Base-by-base conservation (phyloP, 345 rosid species). In the Euphorbia tirucalli region DNA sequence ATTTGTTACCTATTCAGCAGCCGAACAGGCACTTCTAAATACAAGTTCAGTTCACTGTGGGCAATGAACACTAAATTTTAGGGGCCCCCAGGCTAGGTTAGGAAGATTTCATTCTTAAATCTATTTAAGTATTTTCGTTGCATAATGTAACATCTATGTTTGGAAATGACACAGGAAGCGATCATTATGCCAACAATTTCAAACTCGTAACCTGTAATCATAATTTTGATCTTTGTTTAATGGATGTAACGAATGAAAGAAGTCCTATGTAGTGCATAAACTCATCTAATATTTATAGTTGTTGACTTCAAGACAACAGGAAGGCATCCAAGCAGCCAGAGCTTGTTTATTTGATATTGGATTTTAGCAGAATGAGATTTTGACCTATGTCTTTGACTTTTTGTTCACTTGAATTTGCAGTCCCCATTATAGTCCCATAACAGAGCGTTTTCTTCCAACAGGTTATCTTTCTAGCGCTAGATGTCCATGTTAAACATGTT, bases 391-490 rank as follows among this genome's bases (percentile, higher is more conserved):
- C 57, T 21, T n/a, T 52, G 6, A 21, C 21, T 7, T 19, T n/a
- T 52, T 11, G n/a, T 52, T 52, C 25, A 52, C 66, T 65, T 60
- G 25, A 31, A 3, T 46, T 66, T 48, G 11, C 21, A 8, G 27
- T 69, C 5, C 18, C 22, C 13, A 39, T 75, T 41, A 11, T 16
- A 31, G 57, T 76, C 75, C 22, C 24, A 13, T 44, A 28, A 69
- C 39, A 58, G 15, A 74, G n/a, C n/a, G n/a, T 65, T 62, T 55
- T 77, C 54, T 46, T 83, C 73, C 31, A 39, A 79, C 90, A 92
- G 92, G 84, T 92, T 68, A 83, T 92, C 56, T 90, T 92, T 80
- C 63, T 74, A 41, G 90, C 92, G 16, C 75, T 92, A 3, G 87
- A 92, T 77, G 74, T 52, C 7, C 88, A 72, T 72, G 75, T 85